Conservation (phyloP, 1,284 basidiomycete species). For the Coniferiporia weirii region DNA sequence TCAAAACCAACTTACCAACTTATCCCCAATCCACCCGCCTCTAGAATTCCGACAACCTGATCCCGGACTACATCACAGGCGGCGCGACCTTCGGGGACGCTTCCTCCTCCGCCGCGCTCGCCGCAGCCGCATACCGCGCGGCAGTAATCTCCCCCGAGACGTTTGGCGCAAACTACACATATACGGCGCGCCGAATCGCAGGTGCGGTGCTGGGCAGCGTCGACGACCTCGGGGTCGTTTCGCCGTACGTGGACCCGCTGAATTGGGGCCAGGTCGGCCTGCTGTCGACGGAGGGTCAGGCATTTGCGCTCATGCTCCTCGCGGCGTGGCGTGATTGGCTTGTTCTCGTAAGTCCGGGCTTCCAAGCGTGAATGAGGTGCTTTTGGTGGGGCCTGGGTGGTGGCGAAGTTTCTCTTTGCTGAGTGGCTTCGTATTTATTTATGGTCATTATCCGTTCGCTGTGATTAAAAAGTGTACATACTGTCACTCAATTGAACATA, state of each 20-base stretch:
- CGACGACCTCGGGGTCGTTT: conserved; percentile 32
- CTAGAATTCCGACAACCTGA: conserved; percentile 21
- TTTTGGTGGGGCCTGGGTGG: too few relatives aligned
- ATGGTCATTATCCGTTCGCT: too few relatives aligned
- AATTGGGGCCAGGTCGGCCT: conserved; percentile 32
- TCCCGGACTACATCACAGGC: conserved; percentile 30
- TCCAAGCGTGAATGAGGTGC: neutral
- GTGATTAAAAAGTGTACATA: too few relatives aligned
- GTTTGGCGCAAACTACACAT: conserved; percentile 25
- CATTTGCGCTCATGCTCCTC: conserved; percentile 43
- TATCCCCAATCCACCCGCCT: neutral
- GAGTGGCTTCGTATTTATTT: too few relatives aligned
- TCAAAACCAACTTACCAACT: too few relatives aligned
- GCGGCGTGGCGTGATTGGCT: conserved; percentile 37
- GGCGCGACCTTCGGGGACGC: conserved; percentile 38
- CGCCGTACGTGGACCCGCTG: conserved; percentile 42
- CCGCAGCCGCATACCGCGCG: conserved; percentile 39
- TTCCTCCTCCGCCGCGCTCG: conserved; percentile 38
- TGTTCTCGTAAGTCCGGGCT: neutral
- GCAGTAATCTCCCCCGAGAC: conserved; percentile 22
- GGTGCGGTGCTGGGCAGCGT: conserved; percentile 21
- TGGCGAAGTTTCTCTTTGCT: too few relatives aligned
- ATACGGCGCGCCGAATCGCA: conserved; percentile 22
- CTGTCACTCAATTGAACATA: too few relatives aligned
- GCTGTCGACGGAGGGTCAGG: conserved; percentile 43